Conservation (phyloP, 306 rosid genomes). For the Ormosia emarginata region DNA sequence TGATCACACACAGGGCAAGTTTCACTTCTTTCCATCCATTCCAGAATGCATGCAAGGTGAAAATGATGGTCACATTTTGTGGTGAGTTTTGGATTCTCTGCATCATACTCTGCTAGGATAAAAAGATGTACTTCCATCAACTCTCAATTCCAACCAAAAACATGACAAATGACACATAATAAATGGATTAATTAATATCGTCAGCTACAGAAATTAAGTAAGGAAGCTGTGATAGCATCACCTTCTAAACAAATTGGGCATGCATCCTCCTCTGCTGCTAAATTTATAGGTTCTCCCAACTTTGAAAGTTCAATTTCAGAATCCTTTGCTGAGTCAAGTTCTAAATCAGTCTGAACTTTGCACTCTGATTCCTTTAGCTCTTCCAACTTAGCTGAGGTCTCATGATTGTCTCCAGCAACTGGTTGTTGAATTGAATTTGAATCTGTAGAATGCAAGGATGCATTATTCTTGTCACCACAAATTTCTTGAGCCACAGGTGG, state of each 20-base stretch:
- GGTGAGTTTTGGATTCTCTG: conserved; percentile 69
- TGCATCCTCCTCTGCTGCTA: conserved; percentile 73
- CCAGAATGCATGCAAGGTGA: conserved; percentile 97
- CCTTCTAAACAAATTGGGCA: conserved; percentile 99
- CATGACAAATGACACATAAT: conserved; percentile 3
- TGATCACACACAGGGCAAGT: conserved; percentile 84
- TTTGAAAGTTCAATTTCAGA: conserved; percentile 70
- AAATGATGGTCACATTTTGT: conserved; percentile 85
- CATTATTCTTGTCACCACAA: conserved; percentile 45
- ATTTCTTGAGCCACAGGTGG: conserved; percentile 59
- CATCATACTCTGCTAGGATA: conserved; percentile 67
- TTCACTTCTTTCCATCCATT: conserved; percentile 98
- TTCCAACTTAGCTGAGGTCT: conserved; percentile 47
- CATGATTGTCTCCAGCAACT: conserved; percentile 42
- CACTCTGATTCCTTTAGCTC: conserved; percentile 53
- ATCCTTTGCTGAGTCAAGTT: conserved; percentile 40
- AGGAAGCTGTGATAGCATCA: conserved; percentile 29
- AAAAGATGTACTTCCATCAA: conserved; percentile 8
- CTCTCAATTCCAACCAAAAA: conserved; percentile 9
- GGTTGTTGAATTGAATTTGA: conserved; percentile 57
- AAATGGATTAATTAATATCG: background rate
- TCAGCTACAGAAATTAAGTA: background rate
- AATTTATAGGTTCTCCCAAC: conserved; percentile 41
- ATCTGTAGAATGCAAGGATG: conserved; percentile 45
- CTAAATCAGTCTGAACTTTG: conserved; percentile 47